A percentile compares a stretch with the other conserved stretches of the same genome.
phyloP scores from a whole-genome alignment of 2,329 filamentous ascomycete genomes.

The Colletotrichum liriopes region DNA sequence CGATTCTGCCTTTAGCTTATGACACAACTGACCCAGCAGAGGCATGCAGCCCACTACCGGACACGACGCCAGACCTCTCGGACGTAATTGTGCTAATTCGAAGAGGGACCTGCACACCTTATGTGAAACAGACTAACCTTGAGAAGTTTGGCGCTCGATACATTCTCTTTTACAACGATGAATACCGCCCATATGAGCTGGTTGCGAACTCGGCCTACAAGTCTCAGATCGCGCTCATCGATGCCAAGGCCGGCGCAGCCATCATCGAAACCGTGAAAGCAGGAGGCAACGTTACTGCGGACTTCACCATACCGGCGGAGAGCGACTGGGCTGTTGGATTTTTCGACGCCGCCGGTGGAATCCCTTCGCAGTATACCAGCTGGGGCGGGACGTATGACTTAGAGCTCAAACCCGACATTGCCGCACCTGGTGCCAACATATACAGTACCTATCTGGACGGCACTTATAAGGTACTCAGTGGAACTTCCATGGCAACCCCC shows the following conservation, averaged over 20 bases:
- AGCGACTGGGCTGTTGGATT: constrained; percentile 43
- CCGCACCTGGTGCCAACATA: constrained; percentile 61
- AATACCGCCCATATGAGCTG: constrained; percentile 30
- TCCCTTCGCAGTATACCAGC: constrained; percentile 56
- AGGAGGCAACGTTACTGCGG: constrained; percentile 35
- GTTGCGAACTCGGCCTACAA: constrained; percentile 29
- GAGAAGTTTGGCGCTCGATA: constrained; percentile 47
- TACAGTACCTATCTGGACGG: constrained; percentile 60
- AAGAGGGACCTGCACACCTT: constrained; percentile 52
- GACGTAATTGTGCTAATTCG: constrained; percentile 49
- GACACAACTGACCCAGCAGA: constrained; percentile 47
- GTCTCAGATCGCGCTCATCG: constrained; percentile 46
- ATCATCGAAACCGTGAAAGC: constrained; percentile 48
- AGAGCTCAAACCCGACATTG: constrained; percentile 60
- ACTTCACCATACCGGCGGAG: constrained; percentile 32
- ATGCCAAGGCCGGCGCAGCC: constrained; percentile 46
- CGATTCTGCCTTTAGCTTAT: constrained; percentile 46
- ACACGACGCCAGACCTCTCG: constrained; percentile 45
- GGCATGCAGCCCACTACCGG: constrained; percentile 48
- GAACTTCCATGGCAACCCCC: constrained; percentile 66
- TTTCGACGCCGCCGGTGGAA: constrained; percentile 51
- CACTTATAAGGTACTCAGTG: constrained; percentile 57
- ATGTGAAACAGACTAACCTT: constrained; percentile 49
- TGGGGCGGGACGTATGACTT: constrained; percentile 63
- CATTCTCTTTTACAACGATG: constrained; percentile 51